phyloP scores from a whole-genome alignment of 2,329 filamentous ascomycete species.

The Botrytis sinoallii region DNA sequence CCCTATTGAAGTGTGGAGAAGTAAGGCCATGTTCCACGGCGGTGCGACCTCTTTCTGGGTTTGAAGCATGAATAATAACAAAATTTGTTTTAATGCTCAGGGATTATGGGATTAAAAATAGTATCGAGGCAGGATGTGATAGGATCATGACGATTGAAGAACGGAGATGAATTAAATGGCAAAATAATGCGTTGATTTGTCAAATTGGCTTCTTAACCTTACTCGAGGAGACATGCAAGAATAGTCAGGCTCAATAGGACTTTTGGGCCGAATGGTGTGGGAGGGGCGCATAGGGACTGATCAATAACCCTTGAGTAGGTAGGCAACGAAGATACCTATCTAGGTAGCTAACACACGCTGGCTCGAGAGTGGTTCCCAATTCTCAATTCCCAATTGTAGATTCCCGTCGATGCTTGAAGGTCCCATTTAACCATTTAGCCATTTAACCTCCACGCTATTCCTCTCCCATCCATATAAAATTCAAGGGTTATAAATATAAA shows the following conservation, averaged over 20 bases:
- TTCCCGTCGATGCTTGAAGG: neutral
- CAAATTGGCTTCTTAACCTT: neutral
- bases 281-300: neutral
- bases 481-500: conserved; percentile 10
- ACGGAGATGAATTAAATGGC: conserved; percentile 19
- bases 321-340: neutral
- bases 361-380: neutral
- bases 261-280: neutral
- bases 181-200: conserved; percentile 22
- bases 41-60: conserved; percentile 19
- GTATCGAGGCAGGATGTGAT: conserved; percentile 8
- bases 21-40: neutral
- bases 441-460: neutral
- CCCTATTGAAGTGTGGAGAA: conserved; percentile 17
- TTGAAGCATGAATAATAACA: conserved; percentile 19
- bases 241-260: neutral
- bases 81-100: conserved; percentile 19
- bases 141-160: conserved; percentile 12
- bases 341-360: neutral
- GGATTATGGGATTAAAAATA: conserved; percentile 21
- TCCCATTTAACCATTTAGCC: neutral
- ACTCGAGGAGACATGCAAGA: neutral
- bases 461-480: neutral
- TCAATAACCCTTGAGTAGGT: neutral
- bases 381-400: neutral